These are phyloP conservation scores for Akanthomyces muscarius DNA, from an alignment of 2,329 filamentous ascomycete species.

Conservation along the genomic window DNA sequence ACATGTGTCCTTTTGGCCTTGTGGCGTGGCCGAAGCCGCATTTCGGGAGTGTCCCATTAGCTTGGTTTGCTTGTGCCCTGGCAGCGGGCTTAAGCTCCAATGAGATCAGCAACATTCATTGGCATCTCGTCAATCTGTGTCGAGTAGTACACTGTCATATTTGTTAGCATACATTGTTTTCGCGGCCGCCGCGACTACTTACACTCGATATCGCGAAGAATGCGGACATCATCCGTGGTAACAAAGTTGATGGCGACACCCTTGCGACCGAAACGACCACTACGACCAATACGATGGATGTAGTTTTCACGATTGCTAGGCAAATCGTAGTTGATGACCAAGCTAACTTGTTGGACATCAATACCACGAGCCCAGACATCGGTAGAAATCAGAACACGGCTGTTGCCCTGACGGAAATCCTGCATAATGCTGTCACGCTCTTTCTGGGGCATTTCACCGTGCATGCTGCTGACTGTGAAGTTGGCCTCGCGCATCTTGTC, in stretches of 20 bases:
- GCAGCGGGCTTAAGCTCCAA: slow-evolving; percentile 36
- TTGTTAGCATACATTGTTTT: slow-evolving; percentile 26
- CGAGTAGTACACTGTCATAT: slow-evolving; percentile 75
- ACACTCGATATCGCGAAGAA: slow-evolving; percentile 94
- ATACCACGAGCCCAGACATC: slow-evolving; percentile 98
- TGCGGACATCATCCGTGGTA: slow-evolving; percentile 95
- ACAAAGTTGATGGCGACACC: slow-evolving; percentile 99
- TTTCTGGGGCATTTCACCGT: slow-evolving; percentile 98
- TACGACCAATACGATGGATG: slow-evolving; percentile 95
- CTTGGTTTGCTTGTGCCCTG: neutral
- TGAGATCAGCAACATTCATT: slow-evolving; percentile 77
- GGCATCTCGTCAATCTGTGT: slow-evolving; percentile 99
- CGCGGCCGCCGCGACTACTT: slow-evolving; percentile 35
- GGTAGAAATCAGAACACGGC: slow-evolving; percentile 91
- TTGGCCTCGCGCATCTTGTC: slow-evolving; percentile 99
- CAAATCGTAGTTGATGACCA: slow-evolving; percentile 99
- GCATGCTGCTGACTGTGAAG: slow-evolving; percentile 98
- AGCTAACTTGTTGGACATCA: slow-evolving; percentile 94
- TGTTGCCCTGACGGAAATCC: slow-evolving; percentile 95
- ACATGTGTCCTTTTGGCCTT: slow-evolving; percentile 5
- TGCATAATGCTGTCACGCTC: slow-evolving; percentile 99
- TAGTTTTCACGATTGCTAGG: slow-evolving; percentile 99
- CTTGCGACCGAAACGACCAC: slow-evolving; percentile 93
- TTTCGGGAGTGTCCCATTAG: no score
- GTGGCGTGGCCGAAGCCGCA: neutral